Percentiles rank a stretch among this genome's conserved stretches.
phyloP scores from a whole-genome alignment of 768 basidiomycete genomes.

The Atractiella rhizophila region DNA sequence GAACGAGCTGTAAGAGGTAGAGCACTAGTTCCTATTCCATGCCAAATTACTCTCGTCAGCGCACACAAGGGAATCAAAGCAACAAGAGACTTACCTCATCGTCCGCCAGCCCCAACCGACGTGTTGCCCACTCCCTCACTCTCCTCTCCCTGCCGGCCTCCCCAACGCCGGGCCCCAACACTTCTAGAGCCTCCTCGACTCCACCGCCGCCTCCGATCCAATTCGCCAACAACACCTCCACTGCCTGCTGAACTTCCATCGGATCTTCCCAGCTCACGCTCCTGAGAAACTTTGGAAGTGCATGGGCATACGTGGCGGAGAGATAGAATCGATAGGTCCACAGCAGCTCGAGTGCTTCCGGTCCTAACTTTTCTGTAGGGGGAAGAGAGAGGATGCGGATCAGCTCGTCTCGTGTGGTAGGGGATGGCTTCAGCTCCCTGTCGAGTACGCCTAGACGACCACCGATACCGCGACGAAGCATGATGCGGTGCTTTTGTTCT shows the following conservation, averaged over 20 bases:
- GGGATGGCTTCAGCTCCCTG: constrained; percentile 84
- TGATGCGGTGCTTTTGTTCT: constrained; percentile 80
- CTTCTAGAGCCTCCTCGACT: constrained; percentile 81
- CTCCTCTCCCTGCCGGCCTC: constrained; percentile 45
- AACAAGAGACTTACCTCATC: constrained; percentile 43
- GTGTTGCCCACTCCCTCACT: constrained; percentile 80
- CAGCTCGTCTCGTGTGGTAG: constrained; percentile 77
- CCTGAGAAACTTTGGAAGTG: constrained; percentile 89
- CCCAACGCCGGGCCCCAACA: constrained; percentile 69
- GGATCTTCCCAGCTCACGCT: constrained; percentile 93
- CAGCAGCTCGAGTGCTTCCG: constrained; percentile 82
- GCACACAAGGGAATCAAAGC: not conserved
- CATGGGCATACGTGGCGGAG: constrained; percentile 64
- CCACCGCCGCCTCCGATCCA: constrained; percentile 99
- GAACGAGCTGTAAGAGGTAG: constrained; percentile 84
- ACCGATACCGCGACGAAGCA: constrained; percentile 82
- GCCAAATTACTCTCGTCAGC: constrained; percentile 1
- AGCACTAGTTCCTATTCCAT: constrained; percentile 51
- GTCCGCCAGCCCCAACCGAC: constrained; percentile 66
- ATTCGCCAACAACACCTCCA: constrained; percentile 75
- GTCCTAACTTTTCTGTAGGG: constrained; percentile 58
- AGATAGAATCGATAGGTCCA: constrained; percentile 99
- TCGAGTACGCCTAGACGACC: constrained; percentile 87
- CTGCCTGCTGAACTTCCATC: constrained; percentile 88
- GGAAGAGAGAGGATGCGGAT: constrained; percentile 69